phyloP scores from a whole-genome alignment of 495 filamentous ascomycete species.

The Penicillium lividum region DNA sequence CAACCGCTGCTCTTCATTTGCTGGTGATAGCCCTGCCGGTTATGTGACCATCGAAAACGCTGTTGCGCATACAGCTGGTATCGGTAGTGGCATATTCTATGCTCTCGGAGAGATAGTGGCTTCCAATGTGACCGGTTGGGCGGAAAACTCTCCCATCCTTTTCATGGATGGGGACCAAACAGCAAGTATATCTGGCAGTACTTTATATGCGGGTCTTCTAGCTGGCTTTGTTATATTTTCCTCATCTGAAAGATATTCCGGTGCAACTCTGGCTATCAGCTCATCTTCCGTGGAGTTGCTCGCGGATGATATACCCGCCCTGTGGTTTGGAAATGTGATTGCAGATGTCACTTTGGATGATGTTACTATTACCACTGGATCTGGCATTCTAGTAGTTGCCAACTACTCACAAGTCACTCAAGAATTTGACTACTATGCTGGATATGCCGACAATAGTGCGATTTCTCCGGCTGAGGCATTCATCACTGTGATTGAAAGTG shows the following conservation, averaged over 20 bases:
- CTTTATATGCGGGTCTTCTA: constrained; percentile 12
- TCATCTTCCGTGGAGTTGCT: constrained; percentile 11
- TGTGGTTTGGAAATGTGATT: constrained; percentile 21
- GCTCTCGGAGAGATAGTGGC: constrained; percentile 8
- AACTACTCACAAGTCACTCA: constrained; percentile 20
- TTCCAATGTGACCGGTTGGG: constrained; percentile 9
- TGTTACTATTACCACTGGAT: constrained; percentile 6
- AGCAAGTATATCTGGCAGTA: constrained; percentile 5
- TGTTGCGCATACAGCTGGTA: constrained; percentile 18
- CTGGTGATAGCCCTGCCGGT: constrained; percentile 18
- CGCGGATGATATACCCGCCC: constrained; percentile 8
- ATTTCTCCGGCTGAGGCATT: constrained; percentile 11
- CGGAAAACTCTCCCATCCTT: constrained; percentile 13
- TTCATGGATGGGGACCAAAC: constrained; percentile 14
- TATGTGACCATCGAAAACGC: constrained; percentile 17
- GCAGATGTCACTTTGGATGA: constrained; percentile 8
- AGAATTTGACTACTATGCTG: constrained; percentile 20
- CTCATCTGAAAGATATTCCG: no score
- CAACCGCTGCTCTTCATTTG: constrained; percentile 19
- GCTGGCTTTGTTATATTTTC: constrained; percentile 17
- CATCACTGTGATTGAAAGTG: constrained; percentile 6
- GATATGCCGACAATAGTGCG: constrained; percentile 14
- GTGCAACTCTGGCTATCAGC: no score
- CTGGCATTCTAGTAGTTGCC: constrained; percentile 15
- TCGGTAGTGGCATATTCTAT: constrained; percentile 24